phyloP scores from a whole-genome alignment of 306 rosid genomes.

The Morella rubra region DNA sequence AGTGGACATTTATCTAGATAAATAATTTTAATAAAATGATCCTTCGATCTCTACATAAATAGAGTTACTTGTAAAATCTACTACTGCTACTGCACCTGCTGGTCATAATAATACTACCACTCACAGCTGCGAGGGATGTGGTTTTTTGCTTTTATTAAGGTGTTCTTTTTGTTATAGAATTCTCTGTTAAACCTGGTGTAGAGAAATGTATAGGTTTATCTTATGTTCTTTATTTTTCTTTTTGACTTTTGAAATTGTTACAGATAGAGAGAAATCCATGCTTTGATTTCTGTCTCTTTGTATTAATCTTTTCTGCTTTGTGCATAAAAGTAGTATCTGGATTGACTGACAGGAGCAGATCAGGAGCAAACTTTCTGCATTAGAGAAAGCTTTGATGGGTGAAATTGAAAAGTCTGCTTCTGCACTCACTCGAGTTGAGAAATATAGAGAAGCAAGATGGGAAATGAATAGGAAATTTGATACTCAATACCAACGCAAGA shows the following conservation, averaged over 20 bases:
- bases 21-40: neutral
- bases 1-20: neutral
- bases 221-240: neutral
- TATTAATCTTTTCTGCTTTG: neutral
- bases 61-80: neutral
- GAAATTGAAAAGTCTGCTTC: constrained; percentile 54
- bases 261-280: neutral
- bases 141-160: neutral
- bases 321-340: neutral
- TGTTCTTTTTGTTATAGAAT: neutral
- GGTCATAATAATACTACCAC: neutral
- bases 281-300: neutral
- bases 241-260: neutral
- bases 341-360: constrained; percentile 67
- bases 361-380: constrained; percentile 57
- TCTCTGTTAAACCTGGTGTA: neutral
- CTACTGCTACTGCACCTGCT: neutral
- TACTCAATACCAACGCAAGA: constrained; percentile 71
- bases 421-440: constrained; percentile 59
- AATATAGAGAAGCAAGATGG: constrained; percentile 69
- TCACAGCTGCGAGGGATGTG: neutral
- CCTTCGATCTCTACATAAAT: neutral
- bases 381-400: constrained; percentile 57
- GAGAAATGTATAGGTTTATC: neutral
- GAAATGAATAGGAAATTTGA: constrained; percentile 78